A percentile compares a stretch with the other conserved stretches of the same genome.
phyloP scores from a whole-genome alignment of 148 eudicot species.

The Persicaria maculosa region DNA sequence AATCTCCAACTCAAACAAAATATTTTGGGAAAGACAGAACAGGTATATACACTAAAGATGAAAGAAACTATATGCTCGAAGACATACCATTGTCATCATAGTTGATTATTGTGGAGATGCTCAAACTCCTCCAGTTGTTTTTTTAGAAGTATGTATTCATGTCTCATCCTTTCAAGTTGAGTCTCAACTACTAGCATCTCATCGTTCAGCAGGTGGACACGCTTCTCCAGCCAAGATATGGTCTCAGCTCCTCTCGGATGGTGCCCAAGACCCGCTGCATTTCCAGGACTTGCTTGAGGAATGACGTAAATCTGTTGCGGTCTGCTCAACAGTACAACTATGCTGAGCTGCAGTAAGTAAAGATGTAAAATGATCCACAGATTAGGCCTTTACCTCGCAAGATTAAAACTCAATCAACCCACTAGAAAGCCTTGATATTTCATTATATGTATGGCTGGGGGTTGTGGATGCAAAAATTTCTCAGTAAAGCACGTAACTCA shows the following conservation, averaged over 20 bases:
- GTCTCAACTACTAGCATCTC: slow-evolving; percentile 73
- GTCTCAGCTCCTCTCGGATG: slow-evolving; percentile 36
- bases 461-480: neutral
- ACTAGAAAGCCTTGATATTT: too few species aligned
- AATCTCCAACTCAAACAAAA: too few species aligned
- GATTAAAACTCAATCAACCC: neutral
- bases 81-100: neutral
- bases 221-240: slow-evolving; percentile 60
- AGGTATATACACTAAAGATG: too few species aligned
- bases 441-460: too few species aligned
- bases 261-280: slow-evolving; percentile 15
- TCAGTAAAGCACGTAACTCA: neutral
- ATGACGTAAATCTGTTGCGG: slow-evolving; percentile 63
- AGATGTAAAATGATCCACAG: neutral
- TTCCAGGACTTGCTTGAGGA: slow-evolving; percentile 35
- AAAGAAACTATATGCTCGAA: neutral
- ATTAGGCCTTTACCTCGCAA: neutral
- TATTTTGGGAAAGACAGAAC: too few species aligned
- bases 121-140: slow-evolving; percentile 29
- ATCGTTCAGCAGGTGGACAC: slow-evolving; percentile 65
- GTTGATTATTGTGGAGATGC: neutral
- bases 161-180: slow-evolving; percentile 68
- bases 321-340: slow-evolving; percentile 66
- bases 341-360: slow-evolving; percentile 57
- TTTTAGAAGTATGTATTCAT: slow-evolving; percentile 51